These are phyloP conservation scores for Iris pallida DNA, from an alignment of 116 monocot species.

Conservation along the genomic window DNA sequence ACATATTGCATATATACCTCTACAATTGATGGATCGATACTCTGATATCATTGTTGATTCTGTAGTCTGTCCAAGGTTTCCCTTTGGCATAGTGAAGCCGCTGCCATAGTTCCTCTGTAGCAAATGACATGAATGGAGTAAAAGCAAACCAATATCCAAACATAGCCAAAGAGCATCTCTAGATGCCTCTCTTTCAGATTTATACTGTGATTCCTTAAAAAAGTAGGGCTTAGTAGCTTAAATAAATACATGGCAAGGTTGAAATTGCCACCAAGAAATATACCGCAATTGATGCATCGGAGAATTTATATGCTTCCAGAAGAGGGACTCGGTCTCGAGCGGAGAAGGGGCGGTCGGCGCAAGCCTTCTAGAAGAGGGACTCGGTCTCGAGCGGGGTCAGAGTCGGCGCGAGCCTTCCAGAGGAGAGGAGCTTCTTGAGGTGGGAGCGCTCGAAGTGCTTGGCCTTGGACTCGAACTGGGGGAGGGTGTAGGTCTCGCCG, in stretches of 20 bases:
- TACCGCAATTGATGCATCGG: conserved; percentile 79
- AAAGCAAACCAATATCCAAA: conserved; percentile 79
- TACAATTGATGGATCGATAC: no score
- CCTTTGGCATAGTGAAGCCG: conserved; percentile 64
- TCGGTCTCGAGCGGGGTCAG: conserved; percentile 62
- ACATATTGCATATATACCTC: no score
- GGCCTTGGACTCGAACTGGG: conserved; percentile 80
- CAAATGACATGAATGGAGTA: conserved; percentile 98
- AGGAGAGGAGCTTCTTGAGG: conserved; percentile 23
- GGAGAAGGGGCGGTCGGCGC: conserved; percentile 66
- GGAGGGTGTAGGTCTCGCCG: conserved; percentile 72
- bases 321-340: no score
- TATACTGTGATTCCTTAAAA: conserved; percentile 39
- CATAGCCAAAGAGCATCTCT: conserved; percentile 82
- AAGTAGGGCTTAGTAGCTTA: conserved; percentile 98
- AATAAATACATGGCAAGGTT: conserved; percentile 96
- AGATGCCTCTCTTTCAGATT: conserved; percentile 44
- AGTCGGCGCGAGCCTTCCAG: conserved; percentile 4
- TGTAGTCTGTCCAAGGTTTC: conserved; percentile 22
- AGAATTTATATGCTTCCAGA: conserved; percentile 77
- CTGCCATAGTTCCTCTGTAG: conserved; percentile 95
- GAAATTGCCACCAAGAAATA: conserved; percentile 95
- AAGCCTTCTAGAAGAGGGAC: conserved; percentile 76
- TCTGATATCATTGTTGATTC: conserved; percentile 91
- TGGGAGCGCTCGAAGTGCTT: conserved; percentile 58